phyloP scores from a whole-genome alignment of 441 rosid species.

The Adansonia rubrostipa region DNA sequence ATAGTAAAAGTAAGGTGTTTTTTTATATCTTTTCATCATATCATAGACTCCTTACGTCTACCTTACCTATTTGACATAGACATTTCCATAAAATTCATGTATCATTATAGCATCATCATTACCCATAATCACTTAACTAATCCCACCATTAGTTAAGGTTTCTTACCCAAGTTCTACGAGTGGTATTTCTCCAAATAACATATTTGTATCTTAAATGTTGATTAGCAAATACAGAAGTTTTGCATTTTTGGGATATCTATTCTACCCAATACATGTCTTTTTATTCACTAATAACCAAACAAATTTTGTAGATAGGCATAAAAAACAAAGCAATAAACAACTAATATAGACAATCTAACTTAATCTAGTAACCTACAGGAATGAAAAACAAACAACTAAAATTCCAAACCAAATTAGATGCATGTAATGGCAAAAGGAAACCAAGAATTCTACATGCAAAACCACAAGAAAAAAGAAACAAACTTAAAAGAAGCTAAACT shows the following conservation, averaged over 20 bases:
- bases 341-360: too few relatives aligned
- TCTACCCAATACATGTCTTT: background rate
- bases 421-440: too few relatives aligned
- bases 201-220: background rate
- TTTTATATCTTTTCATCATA: too few relatives aligned
- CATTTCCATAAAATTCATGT: background rate
- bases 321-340: too few relatives aligned
- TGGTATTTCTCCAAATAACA: background rate
- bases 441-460: too few relatives aligned
- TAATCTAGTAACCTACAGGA: too few relatives aligned
- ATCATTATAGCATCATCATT: background rate
- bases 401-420: too few relatives aligned
- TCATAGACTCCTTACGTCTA: background rate
- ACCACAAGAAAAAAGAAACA: too few relatives aligned
- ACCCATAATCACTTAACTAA: background rate
- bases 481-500: too few relatives aligned
- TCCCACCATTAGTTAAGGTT: background rate
- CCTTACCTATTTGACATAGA: background rate
- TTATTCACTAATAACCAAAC: background rate
- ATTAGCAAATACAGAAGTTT: background rate
- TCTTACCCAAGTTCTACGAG: background rate
- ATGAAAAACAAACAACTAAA: too few relatives aligned
- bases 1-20: too few relatives aligned
- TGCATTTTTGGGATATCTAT: background rate
- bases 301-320: background rate